Evolutionary conservation across 495 filamentous ascomycete species (phyloP).

Genomic region (Penicillium simplicissimum): DNA sequence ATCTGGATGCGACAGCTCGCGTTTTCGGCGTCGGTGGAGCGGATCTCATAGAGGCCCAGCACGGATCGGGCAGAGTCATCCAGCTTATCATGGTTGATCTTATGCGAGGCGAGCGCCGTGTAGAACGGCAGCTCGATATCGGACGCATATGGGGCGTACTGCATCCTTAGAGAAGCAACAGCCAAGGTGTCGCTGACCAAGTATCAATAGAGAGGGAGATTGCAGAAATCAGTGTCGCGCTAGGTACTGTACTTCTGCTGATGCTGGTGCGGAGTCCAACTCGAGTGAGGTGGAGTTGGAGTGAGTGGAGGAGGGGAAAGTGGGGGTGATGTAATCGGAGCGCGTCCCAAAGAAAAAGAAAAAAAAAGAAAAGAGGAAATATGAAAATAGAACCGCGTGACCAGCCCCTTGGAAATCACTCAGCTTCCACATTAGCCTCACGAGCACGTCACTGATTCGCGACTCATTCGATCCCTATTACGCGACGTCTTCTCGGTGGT

Average conservation of each 20-base stretch:
- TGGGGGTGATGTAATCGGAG: conserved; percentile 13
- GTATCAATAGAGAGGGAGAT: not conserved
- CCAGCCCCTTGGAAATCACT: conserved; percentile 4
- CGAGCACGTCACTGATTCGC: not conserved
- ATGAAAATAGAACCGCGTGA: conserved; percentile 15
- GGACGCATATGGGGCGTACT: conserved; percentile 83
- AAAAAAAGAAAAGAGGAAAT: conserved; percentile 1
- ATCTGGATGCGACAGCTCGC: conserved; percentile 84
- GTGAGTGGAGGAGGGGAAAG: conserved; percentile 11
- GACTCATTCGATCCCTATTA: not conserved
- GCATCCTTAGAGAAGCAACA: conserved; percentile 29
- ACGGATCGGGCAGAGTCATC: conserved; percentile 86
- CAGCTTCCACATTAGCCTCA: not conserved
- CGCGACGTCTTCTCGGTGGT: not conserved
- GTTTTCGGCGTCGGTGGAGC: conserved; percentile 63
- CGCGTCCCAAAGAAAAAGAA: conserved; percentile 9
- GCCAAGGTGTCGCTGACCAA: not conserved
- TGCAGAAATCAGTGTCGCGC: not conserved
- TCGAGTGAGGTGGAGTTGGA: not conserved
- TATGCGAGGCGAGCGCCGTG: conserved; percentile 78
- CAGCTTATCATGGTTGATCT: conserved; percentile 95
- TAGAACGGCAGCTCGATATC: conserved; percentile 97
- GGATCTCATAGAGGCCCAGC: conserved; percentile 87
- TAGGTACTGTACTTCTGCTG: not conserved
- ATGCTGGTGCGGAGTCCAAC: conserved; percentile 1